Evolutionary conservation across 2,329 filamentous ascomycete species (phyloP).

Genomic region (Talaromyces sp.): DNA sequence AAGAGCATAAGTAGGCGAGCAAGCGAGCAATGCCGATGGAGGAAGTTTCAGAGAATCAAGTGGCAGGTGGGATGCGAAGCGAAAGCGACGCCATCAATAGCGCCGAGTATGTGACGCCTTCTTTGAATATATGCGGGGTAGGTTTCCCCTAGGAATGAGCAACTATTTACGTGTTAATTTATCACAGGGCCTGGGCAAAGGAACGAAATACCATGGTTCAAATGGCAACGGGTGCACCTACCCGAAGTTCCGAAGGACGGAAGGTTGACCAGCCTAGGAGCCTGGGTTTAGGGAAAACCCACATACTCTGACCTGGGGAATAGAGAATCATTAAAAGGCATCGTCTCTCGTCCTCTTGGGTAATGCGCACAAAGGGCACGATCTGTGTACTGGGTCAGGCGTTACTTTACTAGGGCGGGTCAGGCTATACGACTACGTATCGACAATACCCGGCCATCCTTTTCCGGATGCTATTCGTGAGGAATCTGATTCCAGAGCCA

Average conservation of each 20-base stretch:
- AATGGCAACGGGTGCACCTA: background rate
- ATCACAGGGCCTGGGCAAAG: background rate
- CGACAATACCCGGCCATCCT: background rate
- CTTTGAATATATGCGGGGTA: background rate
- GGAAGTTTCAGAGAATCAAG: background rate
- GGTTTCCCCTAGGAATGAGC: background rate
- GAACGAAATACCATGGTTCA: background rate
- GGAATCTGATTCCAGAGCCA: background rate
- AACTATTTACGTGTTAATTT: background rate
- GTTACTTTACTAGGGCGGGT: background rate
- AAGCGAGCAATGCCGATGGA: background rate
- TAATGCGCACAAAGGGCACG: background rate
- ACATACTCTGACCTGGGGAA: background rate
- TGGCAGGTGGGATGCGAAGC: background rate
- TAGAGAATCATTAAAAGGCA: background rate
- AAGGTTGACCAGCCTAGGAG: background rate
- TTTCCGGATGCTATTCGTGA: background rate
- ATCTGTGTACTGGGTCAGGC: background rate
- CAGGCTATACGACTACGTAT: background rate
- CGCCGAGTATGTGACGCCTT: background rate
- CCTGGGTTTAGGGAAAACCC: background rate
- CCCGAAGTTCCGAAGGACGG: background rate
- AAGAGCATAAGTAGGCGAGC: background rate
- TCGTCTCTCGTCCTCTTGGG: background rate
- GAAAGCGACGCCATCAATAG: background rate